Evolutionary conservation across 306 rosid species (phyloP), one percentile per base, ranked within the genome.

Genomic region (Myrica gale): DNA sequence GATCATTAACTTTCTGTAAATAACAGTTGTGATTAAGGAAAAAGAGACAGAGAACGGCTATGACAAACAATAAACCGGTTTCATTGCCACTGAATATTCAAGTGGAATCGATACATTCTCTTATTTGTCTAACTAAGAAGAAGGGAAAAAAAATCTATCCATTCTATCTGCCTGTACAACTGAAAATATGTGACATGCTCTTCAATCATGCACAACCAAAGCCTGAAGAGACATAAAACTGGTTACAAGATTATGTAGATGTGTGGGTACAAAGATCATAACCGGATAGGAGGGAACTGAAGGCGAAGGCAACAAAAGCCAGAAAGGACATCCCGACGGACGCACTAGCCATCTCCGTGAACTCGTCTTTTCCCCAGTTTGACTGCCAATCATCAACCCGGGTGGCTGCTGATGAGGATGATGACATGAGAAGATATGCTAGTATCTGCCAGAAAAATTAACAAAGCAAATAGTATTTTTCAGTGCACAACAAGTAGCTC

Each of bases 321-420:
- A 96, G 87, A 80, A 96, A 96, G 16, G 99, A 84, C 89, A 96
- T 79, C 66, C 82, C 89, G 45, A 96, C 75, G 0, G 99, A 92
- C 69, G 98, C 99, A 82, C 87, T 96, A 1, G 99, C 99, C 97
- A 87, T 87, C 81, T 84, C 79, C 1, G 99, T 96, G 88, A 96
- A 96, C 83, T 96, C 91, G 20, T 96, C 99, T 78, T 89, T 96
- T 3, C 99, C 99, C 99, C 99, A 96, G 69, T 96, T 96, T 3
- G 96, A 90, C 84, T 88, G 93, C 99, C 99, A 96, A 68, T 96
- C 98, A 7, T 92, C 97, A 2, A 92, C 91, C 21, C 98, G 77
- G 8, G 97, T 96, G 1, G 98, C 98, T 0, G 98, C 98, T 0
- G 96, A 92, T n/a, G 99, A 96, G 1, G 99, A 88, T 11, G 99